A percentile compares a stretch with the other conserved stretches of the same genome.
Conservation (phyloP, 2,329 filamentous ascomycete species). For the Ophiostoma pallidulum region DNA sequence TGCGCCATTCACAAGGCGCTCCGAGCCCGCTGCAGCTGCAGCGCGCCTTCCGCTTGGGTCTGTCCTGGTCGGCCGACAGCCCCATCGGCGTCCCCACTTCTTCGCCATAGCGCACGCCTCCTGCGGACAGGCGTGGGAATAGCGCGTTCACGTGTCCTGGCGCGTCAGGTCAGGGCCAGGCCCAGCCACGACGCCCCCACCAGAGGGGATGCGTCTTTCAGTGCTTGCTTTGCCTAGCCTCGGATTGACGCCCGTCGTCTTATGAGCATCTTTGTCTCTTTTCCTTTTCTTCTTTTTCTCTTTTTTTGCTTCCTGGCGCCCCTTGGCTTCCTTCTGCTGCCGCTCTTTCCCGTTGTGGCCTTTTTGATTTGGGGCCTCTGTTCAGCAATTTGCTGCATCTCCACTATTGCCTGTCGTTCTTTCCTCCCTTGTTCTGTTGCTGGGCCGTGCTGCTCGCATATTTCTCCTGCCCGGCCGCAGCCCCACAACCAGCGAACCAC, state of each 20-base stretch:
- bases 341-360: conserved; percentile 4
- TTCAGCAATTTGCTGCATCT: too few species aligned
- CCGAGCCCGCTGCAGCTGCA: background rate
- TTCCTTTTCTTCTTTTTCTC: background rate
- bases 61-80: background rate
- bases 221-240: background rate
- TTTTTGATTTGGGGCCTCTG: conserved; percentile 1
- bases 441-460: background rate
- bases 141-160: conserved; percentile 19
- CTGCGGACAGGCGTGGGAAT: too few species aligned
- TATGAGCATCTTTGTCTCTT: background rate
- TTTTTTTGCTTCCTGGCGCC: conserved; percentile 1
- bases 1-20: too few species aligned
- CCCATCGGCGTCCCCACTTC: background rate
- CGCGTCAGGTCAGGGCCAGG: conserved; percentile 11
- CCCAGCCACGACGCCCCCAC: too few species aligned
- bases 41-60: conserved; percentile 2
- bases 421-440: background rate
- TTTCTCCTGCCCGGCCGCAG: background rate
- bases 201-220: too few species aligned
- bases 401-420: too few species aligned
- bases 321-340: conserved; percentile 2
- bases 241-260: background rate
- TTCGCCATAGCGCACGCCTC: too few species aligned
- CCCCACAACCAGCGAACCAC: conserved; percentile 9